Conservation (phyloP, 2,329 filamentous ascomycete genomes). For the Fusarium piperis region DNA sequence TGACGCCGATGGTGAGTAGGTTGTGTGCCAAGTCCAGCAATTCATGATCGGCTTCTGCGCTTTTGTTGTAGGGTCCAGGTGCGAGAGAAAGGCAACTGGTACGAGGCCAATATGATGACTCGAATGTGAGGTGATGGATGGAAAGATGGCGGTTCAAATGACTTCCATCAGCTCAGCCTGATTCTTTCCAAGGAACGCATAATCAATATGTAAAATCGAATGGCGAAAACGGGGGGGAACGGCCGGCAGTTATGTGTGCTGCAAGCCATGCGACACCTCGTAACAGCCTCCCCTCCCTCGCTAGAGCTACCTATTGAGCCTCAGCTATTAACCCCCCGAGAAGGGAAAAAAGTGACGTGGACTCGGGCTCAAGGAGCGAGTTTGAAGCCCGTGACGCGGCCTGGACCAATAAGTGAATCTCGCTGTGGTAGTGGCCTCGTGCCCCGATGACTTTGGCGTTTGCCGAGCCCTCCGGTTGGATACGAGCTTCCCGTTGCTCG, state of each 20-base stretch:
- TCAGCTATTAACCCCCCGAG: neutral
- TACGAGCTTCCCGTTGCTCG: conserved; percentile 22
- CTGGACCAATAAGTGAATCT: conserved; percentile 20
- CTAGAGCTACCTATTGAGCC: conserved; percentile 21
- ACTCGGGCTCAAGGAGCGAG: conserved; percentile 23
- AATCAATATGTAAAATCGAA: neutral
- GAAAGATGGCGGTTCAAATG: neutral
- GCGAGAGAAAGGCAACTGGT: neutral
- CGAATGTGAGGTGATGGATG: neutral
- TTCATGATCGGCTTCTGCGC: conserved; percentile 2
- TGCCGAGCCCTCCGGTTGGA: conserved; percentile 32
- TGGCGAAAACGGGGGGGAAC: neutral
- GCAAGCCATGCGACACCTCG: neutral
- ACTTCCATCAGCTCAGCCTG: neutral
- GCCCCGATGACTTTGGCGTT: conserved; percentile 19
- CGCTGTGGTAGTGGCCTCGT: conserved; percentile 18
- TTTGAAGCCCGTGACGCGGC: conserved; percentile 35
- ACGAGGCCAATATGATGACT: neutral
- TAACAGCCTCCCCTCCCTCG: neutral
- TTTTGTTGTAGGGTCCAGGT: neutral
- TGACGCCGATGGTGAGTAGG: neutral
- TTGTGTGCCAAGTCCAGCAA: neutral
- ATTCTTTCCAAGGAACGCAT: neutral
- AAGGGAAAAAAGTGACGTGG: conserved; percentile 27
- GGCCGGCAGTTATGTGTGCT: conserved; percentile 8